Conservation (phyloP, 1,284 basidiomycete species). For the Neotropicomus parvogracilis region DNA sequence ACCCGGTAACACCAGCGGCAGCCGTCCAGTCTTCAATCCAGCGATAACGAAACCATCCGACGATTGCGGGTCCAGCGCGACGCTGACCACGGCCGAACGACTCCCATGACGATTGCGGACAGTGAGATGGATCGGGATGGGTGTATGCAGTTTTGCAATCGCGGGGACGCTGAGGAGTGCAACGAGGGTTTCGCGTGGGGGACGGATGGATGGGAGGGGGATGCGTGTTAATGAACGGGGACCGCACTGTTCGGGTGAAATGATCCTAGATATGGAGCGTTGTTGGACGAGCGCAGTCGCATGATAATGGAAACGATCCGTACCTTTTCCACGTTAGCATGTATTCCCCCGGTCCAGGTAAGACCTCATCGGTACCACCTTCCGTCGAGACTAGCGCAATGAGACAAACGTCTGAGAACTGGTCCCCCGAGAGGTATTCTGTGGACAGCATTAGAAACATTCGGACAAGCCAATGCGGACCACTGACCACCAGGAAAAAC, state of each 20-base stretch:
- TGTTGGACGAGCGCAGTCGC: background rate
- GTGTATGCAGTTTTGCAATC: constrained; percentile 57
- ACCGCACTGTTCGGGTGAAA: constrained; percentile 39
- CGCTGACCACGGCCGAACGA: constrained; percentile 60
- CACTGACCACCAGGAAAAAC: constrained; percentile 40
- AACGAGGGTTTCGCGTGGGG: constrained; percentile 57
- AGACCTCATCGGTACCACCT: constrained; percentile 36
- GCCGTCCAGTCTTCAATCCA: constrained; percentile 59
- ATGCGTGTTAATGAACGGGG: constrained; percentile 47
- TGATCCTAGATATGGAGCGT: constrained; percentile 16
- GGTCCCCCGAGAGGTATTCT: constrained; percentile 66
- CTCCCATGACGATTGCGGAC: constrained; percentile 63
- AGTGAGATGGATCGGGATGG: constrained; percentile 51
- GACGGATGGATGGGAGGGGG: constrained; percentile 54
- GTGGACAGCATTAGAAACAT: constrained; percentile 2
- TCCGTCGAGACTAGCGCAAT: constrained; percentile 46
- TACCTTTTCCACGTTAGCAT: constrained; percentile 68
- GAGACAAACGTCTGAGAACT: constrained; percentile 54
- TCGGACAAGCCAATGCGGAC: background rate
- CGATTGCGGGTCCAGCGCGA: constrained; percentile 60
- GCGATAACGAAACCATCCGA: constrained; percentile 66
- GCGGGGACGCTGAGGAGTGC: constrained; percentile 63
- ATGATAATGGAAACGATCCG: constrained; percentile 1
- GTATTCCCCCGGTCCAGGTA: constrained; percentile 55
- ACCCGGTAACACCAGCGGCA: constrained; percentile 68